Evolutionary conservation across 805 yeast species (phyloP).

Genomic region (Ogataea parapolymorpha): DNA sequence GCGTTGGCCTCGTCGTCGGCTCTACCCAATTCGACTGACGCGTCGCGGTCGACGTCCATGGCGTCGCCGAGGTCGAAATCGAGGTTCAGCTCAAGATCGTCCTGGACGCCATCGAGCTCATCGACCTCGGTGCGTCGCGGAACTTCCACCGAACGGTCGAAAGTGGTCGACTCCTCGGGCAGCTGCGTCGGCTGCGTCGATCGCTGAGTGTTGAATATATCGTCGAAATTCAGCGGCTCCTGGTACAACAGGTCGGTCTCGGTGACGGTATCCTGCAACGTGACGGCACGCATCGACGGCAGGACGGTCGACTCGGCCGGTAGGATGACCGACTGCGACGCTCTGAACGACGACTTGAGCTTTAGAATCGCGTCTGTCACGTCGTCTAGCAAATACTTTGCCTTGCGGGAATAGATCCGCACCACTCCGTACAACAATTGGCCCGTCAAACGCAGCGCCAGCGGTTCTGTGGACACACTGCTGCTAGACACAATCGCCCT

Average conservation of each 20-base stretch:
- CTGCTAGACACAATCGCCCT: conserved; percentile 48
- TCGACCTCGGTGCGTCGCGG: conserved; percentile 47
- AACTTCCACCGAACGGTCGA: conserved; percentile 63
- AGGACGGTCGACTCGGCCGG: conserved; percentile 60
- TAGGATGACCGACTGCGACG: conserved; percentile 49
- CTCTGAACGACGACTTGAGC: conserved; percentile 62
- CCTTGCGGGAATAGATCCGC: conserved; percentile 79
- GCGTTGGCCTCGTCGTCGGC: conserved; percentile 29
- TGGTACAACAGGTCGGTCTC: conserved; percentile 70
- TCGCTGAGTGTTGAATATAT: conserved; percentile 21
- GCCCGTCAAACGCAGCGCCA: conserved; percentile 80
- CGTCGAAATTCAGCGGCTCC: conserved; percentile 51
- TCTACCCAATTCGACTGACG: conserved; percentile 56
- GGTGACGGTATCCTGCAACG: conserved; percentile 74
- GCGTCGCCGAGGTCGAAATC: conserved; percentile 32
- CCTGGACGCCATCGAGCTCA: conserved; percentile 31
- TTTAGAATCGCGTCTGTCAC: conserved; percentile 72
- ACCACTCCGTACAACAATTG: conserved; percentile 85
- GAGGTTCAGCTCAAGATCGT: conserved; percentile 31
- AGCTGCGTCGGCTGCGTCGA: conserved; percentile 8
- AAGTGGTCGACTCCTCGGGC: conserved; percentile 22
- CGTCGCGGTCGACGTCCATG: conserved; percentile 29
- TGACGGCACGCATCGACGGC: conserved; percentile 54
- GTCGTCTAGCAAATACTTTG: conserved; percentile 79
- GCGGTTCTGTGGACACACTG: conserved; percentile 43